A percentile compares a stretch with the other conserved stretches of the same genome.
phyloP scores from a whole-genome alignment of 2,329 filamentous ascomycete genomes.

The Fusarium floridanum region DNA sequence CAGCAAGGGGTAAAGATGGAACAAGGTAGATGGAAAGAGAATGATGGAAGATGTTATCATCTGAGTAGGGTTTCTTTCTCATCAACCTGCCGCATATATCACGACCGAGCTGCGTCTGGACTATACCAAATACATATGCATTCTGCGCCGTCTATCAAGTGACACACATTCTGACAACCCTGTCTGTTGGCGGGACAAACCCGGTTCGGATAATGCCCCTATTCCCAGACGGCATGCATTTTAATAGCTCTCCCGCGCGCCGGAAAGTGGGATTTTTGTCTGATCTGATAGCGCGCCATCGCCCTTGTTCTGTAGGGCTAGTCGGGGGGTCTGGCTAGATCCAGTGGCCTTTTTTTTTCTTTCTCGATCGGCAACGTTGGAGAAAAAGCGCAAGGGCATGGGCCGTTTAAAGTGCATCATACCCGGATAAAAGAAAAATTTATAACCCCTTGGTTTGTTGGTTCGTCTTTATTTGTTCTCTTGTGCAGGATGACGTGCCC shows the following conservation, averaged over 20 bases:
- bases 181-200: background rate
- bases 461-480: background rate
- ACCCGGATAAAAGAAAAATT: background rate
- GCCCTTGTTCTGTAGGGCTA: constrained; percentile 1
- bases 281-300: background rate
- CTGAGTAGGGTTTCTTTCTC: background rate
- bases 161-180: background rate
- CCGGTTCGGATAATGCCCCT: constrained; percentile 6
- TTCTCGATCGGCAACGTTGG: background rate
- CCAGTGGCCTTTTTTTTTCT: background rate
- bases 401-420: background rate
- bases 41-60: background rate
- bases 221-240: constrained; percentile 3
- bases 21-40: background rate
- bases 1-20: constrained; percentile 7
- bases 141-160: background rate
- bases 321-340: background rate
- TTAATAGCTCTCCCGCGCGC: background rate
- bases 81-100: background rate
- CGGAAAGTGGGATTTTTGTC: background rate
- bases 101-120: background rate
- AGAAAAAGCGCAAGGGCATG: background rate
- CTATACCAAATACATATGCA: background rate
- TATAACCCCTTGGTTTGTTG: background rate
- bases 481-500: background rate